Evolutionary conservation across 495 filamentous ascomycete genomes (phyloP).

Genomic region (Hypoxylon cercidicola): DNA sequence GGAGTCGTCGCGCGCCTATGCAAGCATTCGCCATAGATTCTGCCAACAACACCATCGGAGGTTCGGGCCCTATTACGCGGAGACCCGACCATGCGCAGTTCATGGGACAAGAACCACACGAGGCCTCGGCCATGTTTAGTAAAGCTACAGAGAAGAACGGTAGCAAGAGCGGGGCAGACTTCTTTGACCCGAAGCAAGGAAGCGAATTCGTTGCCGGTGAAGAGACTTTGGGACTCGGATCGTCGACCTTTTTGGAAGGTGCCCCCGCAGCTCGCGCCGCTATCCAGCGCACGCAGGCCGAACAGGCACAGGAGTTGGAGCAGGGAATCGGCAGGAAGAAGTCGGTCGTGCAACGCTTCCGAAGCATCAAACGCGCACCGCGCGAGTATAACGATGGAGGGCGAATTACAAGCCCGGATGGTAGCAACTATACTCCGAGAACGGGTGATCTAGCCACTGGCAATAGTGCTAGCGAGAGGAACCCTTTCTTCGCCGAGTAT

Average conservation of each 20-base stretch:
- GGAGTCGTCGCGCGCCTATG: constrained; percentile 87
- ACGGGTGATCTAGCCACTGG: constrained; percentile 36
- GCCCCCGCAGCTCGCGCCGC: constrained; percentile 86
- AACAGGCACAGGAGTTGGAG: constrained; percentile 63
- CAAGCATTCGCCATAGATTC: constrained; percentile 94
- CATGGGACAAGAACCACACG: constrained; percentile 79
- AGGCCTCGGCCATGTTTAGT: constrained; percentile 84
- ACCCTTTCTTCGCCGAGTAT: constrained; percentile 91
- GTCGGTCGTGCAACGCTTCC: constrained; percentile 87
- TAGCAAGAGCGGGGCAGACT: constrained; percentile 53
- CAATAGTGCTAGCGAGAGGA: constrained; percentile 60
- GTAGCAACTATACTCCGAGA: constrained; percentile 50
- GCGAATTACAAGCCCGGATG: constrained; percentile 64
- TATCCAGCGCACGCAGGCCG: constrained; percentile 79
- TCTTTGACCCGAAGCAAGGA: constrained; percentile 61
- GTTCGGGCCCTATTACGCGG: constrained; percentile 83
- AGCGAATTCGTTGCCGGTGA: constrained; percentile 83
- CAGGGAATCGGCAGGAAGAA: constrained; percentile 89
- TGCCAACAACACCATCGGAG: constrained; percentile 90
- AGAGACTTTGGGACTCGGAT: constrained; percentile 85
- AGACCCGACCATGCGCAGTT: constrained; percentile 85
- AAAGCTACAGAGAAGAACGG: constrained; percentile 44
- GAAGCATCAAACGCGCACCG: constrained; percentile 69
- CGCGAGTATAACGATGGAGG: constrained; percentile 62
- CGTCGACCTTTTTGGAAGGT: constrained; percentile 95